Conservation (phyloP, 2,329 filamentous ascomycete species). For the Leptographium procerum region DNA sequence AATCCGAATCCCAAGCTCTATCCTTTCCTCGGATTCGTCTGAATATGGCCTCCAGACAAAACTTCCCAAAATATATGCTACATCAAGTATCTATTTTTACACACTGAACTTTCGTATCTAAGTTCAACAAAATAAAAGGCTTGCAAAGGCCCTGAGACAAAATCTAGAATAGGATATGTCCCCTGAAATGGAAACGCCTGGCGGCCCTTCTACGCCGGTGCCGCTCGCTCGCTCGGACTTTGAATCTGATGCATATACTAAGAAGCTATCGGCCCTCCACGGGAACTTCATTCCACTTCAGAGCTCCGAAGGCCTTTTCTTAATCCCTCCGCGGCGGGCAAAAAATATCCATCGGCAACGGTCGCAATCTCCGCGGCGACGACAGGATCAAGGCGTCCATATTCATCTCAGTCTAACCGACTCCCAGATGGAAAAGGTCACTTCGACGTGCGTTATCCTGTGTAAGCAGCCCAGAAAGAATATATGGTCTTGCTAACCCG, state of each 20-base stretch:
- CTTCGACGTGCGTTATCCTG: conserved; percentile 27
- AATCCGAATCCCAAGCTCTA: too few species aligned
- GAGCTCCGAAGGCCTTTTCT: conserved; percentile 17
- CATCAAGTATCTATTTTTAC: too few species aligned
- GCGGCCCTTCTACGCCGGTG: not conserved
- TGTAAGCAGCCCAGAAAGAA: too few species aligned
- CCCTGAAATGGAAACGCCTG: not conserved
- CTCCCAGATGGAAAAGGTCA: conserved; percentile 35
- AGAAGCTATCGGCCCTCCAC: conserved; percentile 15
- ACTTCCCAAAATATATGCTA: too few species aligned
- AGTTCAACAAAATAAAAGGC: too few species aligned
- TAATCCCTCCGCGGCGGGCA: conserved; percentile 17
- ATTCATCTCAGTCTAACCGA: conserved; percentile 38
- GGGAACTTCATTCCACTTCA: conserved; percentile 28
- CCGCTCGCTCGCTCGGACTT: not conserved
- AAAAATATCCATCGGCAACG: conserved; percentile 10
- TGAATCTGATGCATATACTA: not conserved
- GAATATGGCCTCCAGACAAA: too few species aligned
- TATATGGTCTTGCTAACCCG: not conserved
- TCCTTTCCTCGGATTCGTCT: too few species aligned
- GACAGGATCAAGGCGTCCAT: conserved; percentile 27
- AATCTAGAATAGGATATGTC: not conserved
- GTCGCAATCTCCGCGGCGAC: conserved; percentile 24
- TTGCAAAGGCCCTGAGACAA: not conserved
- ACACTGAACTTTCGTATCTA: too few species aligned